phyloP scores from a whole-genome alignment of 768 basidiomycete species.

The Auriculariales sp. region DNA sequence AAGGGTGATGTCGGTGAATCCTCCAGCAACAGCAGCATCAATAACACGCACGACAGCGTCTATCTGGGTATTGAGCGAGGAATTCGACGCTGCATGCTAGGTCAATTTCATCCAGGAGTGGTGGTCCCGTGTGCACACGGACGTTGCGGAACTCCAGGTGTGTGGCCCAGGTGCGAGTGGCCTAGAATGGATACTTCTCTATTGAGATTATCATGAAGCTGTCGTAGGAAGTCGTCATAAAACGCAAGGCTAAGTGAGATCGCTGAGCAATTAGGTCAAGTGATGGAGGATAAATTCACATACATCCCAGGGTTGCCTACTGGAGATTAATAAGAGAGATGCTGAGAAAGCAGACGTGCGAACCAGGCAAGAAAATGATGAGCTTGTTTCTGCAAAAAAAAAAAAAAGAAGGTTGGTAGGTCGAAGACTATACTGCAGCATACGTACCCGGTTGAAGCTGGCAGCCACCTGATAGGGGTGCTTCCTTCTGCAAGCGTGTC shows the following conservation, averaged over 20 bases:
- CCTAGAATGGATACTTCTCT: slow-evolving; percentile 36
- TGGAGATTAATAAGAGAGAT: background rate
- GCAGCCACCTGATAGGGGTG: background rate
- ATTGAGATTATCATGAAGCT: slow-evolving; percentile 25
- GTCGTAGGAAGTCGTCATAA: slow-evolving; percentile 49
- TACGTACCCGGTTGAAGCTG: background rate
- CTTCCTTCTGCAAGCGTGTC: background rate
- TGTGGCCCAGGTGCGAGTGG: slow-evolving; percentile 53
- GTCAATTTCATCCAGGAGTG: slow-evolving; percentile 9
- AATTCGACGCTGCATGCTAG: slow-evolving; percentile 12
- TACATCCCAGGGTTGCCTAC: background rate
- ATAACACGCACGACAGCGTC: slow-evolving; percentile 40
- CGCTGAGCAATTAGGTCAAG: background rate
- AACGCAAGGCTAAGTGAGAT: slow-evolving; percentile 19
- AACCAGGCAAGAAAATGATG: background rate
- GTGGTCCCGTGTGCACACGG: background rate
- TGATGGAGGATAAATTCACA: background rate
- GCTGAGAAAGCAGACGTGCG: background rate
- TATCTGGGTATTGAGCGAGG: slow-evolving; percentile 33
- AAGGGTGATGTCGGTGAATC: slow-evolving; percentile 5
- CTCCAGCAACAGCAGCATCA: slow-evolving; percentile 24
- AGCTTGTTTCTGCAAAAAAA: no score
- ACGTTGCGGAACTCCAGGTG: slow-evolving; percentile 18
- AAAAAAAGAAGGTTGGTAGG: no score
- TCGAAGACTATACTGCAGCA: no score